Base-by-base conservation (phyloP, 2,329 filamentous ascomycete genomes). In the Colletotrichum paranaense region DNA sequence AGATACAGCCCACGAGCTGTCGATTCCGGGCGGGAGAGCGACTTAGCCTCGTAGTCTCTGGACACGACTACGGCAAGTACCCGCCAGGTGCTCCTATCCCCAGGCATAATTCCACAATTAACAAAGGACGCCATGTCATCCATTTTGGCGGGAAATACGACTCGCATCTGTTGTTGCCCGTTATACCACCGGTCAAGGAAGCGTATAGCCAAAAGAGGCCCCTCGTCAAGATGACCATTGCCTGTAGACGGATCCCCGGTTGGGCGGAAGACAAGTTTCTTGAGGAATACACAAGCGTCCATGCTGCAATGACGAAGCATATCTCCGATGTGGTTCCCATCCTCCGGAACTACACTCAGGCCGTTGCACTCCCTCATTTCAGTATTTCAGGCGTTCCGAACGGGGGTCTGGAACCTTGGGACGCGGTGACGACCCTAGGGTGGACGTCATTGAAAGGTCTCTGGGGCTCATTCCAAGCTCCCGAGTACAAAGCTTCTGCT, bases 361-460 rank as follows among this genome's bases (percentile, higher is more conserved):
- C 55, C 2, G 32, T 68, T 19, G 57, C 46, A 5, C 8, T 55
- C 1, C 66, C 66, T 9, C 30, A 58, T 22, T 19, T 4, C 56
- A 6, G 22, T 35, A 5, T 56, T 32, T 4, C 26, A 12, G 14
- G 35, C 3, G 9, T 68, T 0, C 66, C 66, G 0, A 8, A 38
- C 7, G 66, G 66, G 3, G 66, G 66, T 5, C 49, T n/a, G 8
- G 24, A 32, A 0, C 22, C 32, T 1, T 68, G 58, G 58, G 66
- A 68, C 16, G 49, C 59, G 30, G 66, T 46, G 5, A 42, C 66
- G 8, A 68, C 58, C 7, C 66, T 68, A 8, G 66, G 59, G 4
- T 68, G 57, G 58, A 63, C 66, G 14, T 30, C 57, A 12, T 19
- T 68, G 7, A 32, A 62, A 3, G 58, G 32, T 12, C 38, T 69